Percentiles rank a stretch among this genome's conserved stretches.
Evolutionary conservation across 1,284 basidiomycete species (phyloP).

Genomic region (Rhodotorula sp.): DNA sequence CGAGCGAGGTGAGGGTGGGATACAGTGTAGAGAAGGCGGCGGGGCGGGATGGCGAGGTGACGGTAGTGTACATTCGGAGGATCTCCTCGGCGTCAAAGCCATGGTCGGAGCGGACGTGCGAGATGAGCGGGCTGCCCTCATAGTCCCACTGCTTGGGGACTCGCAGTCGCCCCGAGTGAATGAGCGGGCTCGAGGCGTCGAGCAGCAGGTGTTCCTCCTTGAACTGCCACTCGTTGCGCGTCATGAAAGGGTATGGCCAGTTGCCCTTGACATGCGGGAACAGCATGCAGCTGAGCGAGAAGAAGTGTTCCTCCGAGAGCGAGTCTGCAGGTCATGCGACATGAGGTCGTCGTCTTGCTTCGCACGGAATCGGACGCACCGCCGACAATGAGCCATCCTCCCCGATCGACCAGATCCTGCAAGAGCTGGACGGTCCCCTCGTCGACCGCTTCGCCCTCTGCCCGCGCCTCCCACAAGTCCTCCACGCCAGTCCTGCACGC

Average conservation of each 20-base stretch:
- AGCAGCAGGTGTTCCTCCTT: conserved; percentile 15
- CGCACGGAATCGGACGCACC: not conserved
- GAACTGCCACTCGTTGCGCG: not conserved
- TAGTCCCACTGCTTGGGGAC: not conserved
- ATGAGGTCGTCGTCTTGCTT: not conserved
- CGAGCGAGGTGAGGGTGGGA: not conserved
- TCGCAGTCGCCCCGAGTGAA: not conserved
- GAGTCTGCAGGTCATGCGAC: conserved; percentile 1
- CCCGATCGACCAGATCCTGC: not conserved
- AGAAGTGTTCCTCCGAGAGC: conserved; percentile 14
- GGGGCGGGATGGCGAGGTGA: not conserved
- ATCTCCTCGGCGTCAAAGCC: conserved; percentile 3
- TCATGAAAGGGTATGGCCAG: conserved; percentile 4
- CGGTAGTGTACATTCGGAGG: not conserved
- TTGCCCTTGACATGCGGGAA: conserved; percentile 6
- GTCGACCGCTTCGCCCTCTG: not conserved
- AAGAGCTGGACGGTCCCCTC: conserved; percentile 2
- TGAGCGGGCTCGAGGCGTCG: not conserved
- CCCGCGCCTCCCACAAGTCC: not conserved
- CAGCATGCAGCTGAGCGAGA: conserved; percentile 9
- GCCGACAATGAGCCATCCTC: conserved; percentile 13
- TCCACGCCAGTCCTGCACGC: not conserved
- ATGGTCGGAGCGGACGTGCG: conserved; percentile 12
- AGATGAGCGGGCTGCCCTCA: conserved; percentile 1
- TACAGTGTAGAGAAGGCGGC: not conserved